These are phyloP conservation scores for Aspergillus hortae DNA, from an alignment of 2,329 filamentous ascomycete species.

Conservation along the genomic window DNA sequence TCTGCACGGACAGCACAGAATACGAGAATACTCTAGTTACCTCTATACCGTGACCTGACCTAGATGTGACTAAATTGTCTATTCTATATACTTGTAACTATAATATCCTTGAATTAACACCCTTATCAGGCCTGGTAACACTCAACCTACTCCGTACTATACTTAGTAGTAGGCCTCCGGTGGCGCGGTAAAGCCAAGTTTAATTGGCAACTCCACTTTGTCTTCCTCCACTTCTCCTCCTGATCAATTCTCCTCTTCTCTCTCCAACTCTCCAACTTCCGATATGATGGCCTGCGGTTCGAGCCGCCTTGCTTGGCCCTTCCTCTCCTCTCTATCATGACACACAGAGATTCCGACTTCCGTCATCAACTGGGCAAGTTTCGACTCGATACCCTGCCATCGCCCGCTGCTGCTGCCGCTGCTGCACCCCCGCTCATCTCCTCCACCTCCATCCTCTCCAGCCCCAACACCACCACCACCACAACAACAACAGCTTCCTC, in stretches of 20 bases:
- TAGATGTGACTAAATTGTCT: too few species aligned
- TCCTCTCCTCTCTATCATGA: slow-evolving; percentile 15
- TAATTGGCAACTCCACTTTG: too few species aligned
- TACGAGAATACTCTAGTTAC: too few species aligned
- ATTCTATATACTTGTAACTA: too few species aligned
- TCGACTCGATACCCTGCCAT: slow-evolving; percentile 15
- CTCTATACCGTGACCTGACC: too few species aligned
- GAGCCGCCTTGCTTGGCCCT: slow-evolving; percentile 22
- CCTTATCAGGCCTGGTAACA: too few species aligned
- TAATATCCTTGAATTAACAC: too few species aligned
- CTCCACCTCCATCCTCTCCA: slow-evolving; percentile 3
- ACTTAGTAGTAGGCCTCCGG: too few species aligned
- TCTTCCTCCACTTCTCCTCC: background rate
- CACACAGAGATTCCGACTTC: slow-evolving; percentile 20
- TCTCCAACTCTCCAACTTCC: background rate
- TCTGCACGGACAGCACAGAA: too few species aligned
- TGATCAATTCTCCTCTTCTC: background rate
- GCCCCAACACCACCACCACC: slow-evolving; percentile 4
- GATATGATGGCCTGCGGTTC: slow-evolving; percentile 28
- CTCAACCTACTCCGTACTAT: too few species aligned
- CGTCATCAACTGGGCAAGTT: slow-evolving; percentile 22
- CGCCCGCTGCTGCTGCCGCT: background rate
- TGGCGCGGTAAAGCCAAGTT: too few species aligned
- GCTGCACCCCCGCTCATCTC: slow-evolving; percentile 2
- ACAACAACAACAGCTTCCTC: too few species aligned